These are phyloP conservation scores for Sporothrix humicola DNA, from an alignment of 2,329 filamentous ascomycete species.

Conservation along the genomic window DNA sequence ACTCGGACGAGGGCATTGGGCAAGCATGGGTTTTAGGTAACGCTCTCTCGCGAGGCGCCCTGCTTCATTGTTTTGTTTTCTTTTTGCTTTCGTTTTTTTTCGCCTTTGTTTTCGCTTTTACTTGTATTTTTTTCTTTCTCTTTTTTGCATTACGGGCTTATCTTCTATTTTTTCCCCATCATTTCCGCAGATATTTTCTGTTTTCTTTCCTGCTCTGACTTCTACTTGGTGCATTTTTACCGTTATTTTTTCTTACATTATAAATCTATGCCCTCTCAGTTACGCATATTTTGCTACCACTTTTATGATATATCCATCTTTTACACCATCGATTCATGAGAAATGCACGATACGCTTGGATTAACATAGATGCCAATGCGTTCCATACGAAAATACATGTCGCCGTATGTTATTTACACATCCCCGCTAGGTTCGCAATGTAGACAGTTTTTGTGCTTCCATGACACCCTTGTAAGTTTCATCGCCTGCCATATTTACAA, in stretches of 20 bases:
- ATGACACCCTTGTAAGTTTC: not conserved
- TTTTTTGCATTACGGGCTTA: not conserved
- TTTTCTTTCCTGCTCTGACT: no score
- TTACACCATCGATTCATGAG: no score
- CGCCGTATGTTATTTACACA: not conserved
- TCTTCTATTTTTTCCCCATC: no score
- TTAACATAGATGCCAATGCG: no score
- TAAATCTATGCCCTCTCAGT: no score
- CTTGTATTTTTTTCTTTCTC: not conserved
- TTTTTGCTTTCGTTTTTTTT: not conserved
- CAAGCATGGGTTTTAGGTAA: constrained; percentile 4
- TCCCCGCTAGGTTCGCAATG: not conserved
- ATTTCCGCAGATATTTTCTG: no score
- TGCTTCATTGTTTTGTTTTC: not conserved
- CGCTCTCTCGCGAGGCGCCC: constrained; percentile 7
- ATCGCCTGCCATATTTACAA: not conserved
- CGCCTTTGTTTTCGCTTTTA: not conserved
- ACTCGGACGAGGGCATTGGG: not conserved
- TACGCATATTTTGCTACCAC: no score
- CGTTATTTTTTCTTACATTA: no score
- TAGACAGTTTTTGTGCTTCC: not conserved
- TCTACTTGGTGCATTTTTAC: no score
- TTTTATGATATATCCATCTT: no score
- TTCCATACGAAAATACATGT: no score
- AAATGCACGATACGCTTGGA: no score